These are phyloP conservation scores for Neurospora sublineolata DNA, from an alignment of 495 filamentous ascomycete genomes.

Conservation along the genomic window DNA sequence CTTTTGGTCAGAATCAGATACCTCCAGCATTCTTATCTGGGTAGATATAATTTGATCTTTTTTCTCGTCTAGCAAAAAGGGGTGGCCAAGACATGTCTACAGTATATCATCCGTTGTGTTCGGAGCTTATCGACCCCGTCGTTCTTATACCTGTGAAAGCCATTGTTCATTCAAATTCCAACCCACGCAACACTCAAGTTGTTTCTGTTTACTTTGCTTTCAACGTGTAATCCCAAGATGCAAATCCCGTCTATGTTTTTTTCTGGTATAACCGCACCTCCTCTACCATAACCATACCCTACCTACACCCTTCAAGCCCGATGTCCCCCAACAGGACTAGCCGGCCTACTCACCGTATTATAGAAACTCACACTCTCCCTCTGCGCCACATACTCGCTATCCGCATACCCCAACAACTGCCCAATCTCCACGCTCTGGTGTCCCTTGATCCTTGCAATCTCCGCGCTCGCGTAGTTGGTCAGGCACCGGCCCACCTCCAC, in stretches of 20 bases:
- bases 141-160: neutral
- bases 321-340: constrained; percentile 26
- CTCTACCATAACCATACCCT: constrained; percentile 15
- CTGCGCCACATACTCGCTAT: constrained; percentile 87
- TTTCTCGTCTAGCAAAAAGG: neutral
- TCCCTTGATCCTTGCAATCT: constrained; percentile 77
- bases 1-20: neutral
- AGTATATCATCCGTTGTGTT: neutral
- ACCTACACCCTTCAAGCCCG: constrained; percentile 1
- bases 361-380: constrained; percentile 82
- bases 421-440: constrained; percentile 71
- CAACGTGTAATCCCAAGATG: neutral
- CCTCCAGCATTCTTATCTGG: neutral
- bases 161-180: neutral
- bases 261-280: neutral
- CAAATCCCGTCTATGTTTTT: neutral
- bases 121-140: neutral
- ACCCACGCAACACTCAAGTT: neutral
- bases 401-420: constrained; percentile 72
- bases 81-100: neutral
- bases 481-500: constrained; percentile 84
- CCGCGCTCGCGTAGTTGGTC: constrained; percentile 80
- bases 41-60: neutral
- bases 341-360: constrained; percentile 26
- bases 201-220: neutral